Conservation (phyloP, 2,329 filamentous ascomycete species). For the Ceratocystis cacaofunesta region DNA sequence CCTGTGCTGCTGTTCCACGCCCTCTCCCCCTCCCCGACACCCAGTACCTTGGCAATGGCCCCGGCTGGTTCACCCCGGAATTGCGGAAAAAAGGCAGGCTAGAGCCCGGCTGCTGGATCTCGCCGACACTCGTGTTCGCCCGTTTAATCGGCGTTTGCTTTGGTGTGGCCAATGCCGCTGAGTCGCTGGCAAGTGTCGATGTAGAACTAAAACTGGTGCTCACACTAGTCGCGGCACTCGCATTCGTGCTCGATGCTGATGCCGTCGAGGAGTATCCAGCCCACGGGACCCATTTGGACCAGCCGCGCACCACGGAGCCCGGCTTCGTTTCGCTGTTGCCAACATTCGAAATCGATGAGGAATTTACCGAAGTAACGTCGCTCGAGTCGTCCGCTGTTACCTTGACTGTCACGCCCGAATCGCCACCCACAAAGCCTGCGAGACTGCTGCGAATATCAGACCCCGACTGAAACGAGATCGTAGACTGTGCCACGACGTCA, state of each 20-base stretch:
- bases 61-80: conserved; percentile 66
- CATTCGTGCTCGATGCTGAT: background rate
- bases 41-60: conserved; percentile 54
- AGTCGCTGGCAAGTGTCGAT: background rate
- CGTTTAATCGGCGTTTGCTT: conserved; percentile 18
- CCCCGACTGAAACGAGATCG: conserved; percentile 26
- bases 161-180: background rate
- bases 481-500: conserved; percentile 44
- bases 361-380: conserved; percentile 12
- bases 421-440: background rate
- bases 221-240: background rate
- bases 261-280: conserved; percentile 3
- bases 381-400: background rate
- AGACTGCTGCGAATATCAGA: conserved; percentile 15
- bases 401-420: background rate
- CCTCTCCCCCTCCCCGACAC: background rate
- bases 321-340: conserved; percentile 1
- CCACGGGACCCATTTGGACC: conserved; percentile 16
- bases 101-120: background rate
- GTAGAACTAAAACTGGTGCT: conserved; percentile 8
- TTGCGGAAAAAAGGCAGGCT: conserved; percentile 32
- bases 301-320: background rate
- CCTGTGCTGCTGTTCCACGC: conserved; percentile 9
- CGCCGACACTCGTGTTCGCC: background rate
- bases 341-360: conserved; percentile 8